Percentiles rank a stretch among this genome's conserved stretches.
These are phyloP conservation scores for Geotrichum candidum DNA, from an alignment of 1,139 yeast species.

Conservation along the genomic window DNA sequence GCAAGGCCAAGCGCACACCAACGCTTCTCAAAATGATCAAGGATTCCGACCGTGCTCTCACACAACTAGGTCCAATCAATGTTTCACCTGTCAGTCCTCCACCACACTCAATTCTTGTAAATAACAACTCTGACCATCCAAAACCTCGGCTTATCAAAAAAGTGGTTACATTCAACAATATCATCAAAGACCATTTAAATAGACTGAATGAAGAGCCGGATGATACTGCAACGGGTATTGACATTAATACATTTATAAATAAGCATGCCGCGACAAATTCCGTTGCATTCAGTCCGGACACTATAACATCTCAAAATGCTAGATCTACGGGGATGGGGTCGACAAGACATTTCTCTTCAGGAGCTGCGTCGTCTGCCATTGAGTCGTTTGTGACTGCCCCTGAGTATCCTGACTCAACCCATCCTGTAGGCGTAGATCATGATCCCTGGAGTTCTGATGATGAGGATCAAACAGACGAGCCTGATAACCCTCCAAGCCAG, in stretches of 20 bases:
- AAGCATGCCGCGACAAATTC: not conserved
- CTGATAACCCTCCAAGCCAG: not conserved
- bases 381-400: conserved; percentile 16
- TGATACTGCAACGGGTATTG: not conserved
- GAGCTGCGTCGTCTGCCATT: not conserved
- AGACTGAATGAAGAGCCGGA: not conserved
- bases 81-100: not conserved
- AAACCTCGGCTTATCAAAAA: not conserved
- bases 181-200: not conserved
- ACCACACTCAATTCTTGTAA: not conserved
- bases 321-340: not conserved
- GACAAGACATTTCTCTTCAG: not conserved
- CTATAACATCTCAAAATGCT: not conserved
- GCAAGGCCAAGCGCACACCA: not conserved
- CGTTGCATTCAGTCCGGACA: not conserved
- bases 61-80: not conserved
- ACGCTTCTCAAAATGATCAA: not conserved
- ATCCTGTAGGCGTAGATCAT: not conserved
- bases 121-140: not conserved
- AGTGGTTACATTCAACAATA: not conserved
- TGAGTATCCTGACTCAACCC: not conserved
- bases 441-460: not conserved
- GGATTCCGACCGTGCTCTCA: not conserved
- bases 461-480: not conserved
- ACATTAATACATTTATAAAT: not conserved